phyloP scores from a whole-genome alignment of 768 basidiomycete genomes.

The Mycena rebaudengoi region DNA sequence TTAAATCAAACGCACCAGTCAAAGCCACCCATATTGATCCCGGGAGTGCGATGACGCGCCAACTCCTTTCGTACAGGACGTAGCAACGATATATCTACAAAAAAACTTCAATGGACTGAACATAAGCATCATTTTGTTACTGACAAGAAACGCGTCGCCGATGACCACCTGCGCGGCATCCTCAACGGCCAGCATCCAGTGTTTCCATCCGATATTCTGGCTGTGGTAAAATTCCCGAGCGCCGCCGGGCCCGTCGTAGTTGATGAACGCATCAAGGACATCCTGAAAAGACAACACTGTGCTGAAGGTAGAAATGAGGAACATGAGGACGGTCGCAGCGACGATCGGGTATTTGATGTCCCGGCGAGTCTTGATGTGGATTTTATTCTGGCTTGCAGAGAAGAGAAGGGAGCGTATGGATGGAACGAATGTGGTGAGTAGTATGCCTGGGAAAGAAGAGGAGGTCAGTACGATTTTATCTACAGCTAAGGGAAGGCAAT shows the following conservation, averaged over 20 bases:
- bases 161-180: conserved; percentile 11
- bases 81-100: conserved; percentile 18
- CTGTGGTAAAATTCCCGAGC: too few relatives aligned
- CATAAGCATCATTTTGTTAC: too few relatives aligned
- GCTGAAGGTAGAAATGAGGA: neutral
- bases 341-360: neutral
- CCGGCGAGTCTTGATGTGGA: neutral
- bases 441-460: neutral
- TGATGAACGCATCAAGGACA: neutral
- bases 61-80: conserved; percentile 10
- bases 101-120: too few relatives aligned
- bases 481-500: too few relatives aligned
- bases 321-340: neutral
- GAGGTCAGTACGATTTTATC: too few relatives aligned
- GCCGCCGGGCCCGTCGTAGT: too few relatives aligned
- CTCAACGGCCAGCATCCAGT: conserved; percentile 13
- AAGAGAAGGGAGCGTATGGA: neutral
- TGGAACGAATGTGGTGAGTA: too few relatives aligned
- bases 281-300: neutral
- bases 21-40: neutral
- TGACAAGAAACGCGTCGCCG: conserved; percentile 9
- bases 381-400: neutral
- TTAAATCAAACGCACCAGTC: neutral
- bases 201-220: conserved; percentile 5
- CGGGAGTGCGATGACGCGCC: neutral